phyloP scores from a whole-genome alignment of 129 eudicot genomes.

The Cynara cardunculus region DNA sequence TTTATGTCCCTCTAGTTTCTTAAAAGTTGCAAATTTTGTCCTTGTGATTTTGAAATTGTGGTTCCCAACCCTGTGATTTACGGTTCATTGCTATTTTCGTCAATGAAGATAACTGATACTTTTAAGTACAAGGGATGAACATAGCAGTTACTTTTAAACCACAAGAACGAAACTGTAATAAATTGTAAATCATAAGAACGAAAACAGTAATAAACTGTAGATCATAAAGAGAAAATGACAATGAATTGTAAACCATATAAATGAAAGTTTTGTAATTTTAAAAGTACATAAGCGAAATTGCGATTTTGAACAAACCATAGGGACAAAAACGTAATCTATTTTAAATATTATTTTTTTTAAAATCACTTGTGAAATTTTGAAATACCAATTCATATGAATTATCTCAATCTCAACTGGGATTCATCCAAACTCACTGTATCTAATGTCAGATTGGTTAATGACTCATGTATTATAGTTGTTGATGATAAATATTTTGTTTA shows the following conservation, averaged over 20 bases:
- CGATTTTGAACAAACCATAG: no score
- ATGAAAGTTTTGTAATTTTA: no score
- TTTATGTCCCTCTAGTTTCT: neutral
- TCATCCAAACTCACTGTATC: no score
- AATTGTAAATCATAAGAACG: neutral
- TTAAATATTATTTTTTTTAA: no score
- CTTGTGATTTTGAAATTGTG: neutral
- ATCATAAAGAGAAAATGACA: neutral
- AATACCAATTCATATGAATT: neutral
- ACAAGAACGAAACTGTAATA: no score
- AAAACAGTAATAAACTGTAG: neutral
- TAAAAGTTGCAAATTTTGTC: no score
- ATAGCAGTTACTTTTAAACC: no score
- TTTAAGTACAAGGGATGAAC: neutral
- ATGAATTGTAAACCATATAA: no score
- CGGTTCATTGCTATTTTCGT: neutral
- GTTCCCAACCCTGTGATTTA: neutral
- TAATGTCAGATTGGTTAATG: neutral
- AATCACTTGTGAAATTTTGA: no score
- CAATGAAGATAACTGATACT: no score
- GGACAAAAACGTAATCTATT: no score
- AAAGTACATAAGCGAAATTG: no score
- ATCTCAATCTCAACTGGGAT: neutral
- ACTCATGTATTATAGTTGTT: neutral
- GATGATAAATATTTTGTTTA: neutral